Percentiles rank a stretch among this genome's conserved stretches.
Evolutionary conservation across 1,139 yeast genomes (phyloP).

Genomic region (Yamadazyma conglobata): DNA sequence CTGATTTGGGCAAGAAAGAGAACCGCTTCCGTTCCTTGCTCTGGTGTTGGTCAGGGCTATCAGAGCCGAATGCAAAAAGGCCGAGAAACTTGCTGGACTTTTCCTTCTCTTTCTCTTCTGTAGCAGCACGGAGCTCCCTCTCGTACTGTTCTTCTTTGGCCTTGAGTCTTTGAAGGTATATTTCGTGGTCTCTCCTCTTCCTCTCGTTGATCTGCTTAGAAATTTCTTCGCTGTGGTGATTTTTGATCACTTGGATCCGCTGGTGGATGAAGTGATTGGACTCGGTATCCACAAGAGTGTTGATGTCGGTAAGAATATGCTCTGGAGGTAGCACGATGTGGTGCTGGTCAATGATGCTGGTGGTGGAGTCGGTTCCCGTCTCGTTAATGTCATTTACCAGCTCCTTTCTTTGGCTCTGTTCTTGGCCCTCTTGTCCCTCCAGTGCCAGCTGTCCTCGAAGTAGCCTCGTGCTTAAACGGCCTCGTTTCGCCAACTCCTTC

Average conservation of each 20-base stretch:
- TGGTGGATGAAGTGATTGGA: constrained; percentile 38
- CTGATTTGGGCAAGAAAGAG: constrained; percentile 18
- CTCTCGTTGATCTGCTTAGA: constrained; percentile 39
- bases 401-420: neutral
- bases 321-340: constrained; percentile 16
- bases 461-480: constrained; percentile 1
- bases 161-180: constrained; percentile 32
- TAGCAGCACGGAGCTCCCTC: constrained; percentile 25
- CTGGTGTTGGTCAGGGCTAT: neutral
- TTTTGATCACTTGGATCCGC: constrained; percentile 36
- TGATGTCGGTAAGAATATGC: constrained; percentile 25
- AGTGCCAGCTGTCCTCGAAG: too few relatives aligned
- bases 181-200: constrained; percentile 40
- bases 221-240: constrained; percentile 40
- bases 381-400: neutral
- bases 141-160: constrained; percentile 43
- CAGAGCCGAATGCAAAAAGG: constrained; percentile 18
- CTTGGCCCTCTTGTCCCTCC: neutral
- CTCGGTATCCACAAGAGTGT: constrained; percentile 31
- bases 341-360: constrained; percentile 6
- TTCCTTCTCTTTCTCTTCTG: constrained; percentile 20
- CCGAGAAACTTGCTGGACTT: constrained; percentile 24
- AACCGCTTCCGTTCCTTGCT: constrained; percentile 15
- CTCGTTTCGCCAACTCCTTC: constrained; percentile 20
- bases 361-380: constrained; percentile 2